Evolutionary conservation across 805 yeast species (phyloP).

Genomic region (Yarrowia deformans): DNA sequence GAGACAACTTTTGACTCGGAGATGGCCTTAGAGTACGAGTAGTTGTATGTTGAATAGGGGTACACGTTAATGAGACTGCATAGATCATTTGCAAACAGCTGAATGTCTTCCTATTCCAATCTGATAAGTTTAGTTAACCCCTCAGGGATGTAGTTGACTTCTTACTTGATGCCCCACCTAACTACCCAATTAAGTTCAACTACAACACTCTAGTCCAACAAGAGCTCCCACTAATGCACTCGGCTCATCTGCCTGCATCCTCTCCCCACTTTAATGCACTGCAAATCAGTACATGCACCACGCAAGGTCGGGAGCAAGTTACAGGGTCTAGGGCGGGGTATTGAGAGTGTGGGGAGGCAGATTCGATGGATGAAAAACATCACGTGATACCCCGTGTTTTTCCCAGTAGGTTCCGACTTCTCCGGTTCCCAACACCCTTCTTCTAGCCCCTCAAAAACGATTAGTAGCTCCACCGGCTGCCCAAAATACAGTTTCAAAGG

Average conservation of each 20-base stretch:
- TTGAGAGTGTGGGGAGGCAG: neutral
- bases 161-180: neutral
- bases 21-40: too few species aligned
- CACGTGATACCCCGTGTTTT: too few species aligned
- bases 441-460: neutral
- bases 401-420: neutral
- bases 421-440: neutral
- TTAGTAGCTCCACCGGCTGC: neutral
- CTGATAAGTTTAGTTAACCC: conserved; percentile 6
- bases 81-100: too few species aligned
- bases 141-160: neutral
- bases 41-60: too few species aligned
- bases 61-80: too few species aligned
- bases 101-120: neutral
- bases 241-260: conserved; percentile 29
- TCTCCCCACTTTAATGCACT: conserved; percentile 33
- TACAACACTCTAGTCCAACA: neutral
- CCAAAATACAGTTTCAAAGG: neutral
- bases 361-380: neutral
- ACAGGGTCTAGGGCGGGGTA: neutral
- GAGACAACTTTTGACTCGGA: neutral
- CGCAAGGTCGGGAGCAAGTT: conserved; percentile 29
- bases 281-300: conserved; percentile 21
- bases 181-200: neutral
- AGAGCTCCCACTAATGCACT: conserved; percentile 11